These are phyloP conservation scores for Candida sanyaensis DNA, from an alignment of 1,139 yeast species.

Conservation along the genomic window DNA sequence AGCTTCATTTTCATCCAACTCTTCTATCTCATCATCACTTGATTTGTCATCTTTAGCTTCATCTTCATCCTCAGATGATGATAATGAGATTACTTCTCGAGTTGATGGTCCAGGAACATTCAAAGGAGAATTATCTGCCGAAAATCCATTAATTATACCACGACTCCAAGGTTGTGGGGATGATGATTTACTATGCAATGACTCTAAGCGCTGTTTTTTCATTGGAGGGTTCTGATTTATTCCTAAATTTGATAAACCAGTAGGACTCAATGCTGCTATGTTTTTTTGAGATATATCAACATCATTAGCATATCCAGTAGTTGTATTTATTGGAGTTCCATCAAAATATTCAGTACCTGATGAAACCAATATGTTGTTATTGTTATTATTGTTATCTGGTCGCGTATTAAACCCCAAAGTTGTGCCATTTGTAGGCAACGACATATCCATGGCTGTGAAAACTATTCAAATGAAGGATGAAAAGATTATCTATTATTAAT, in stretches of 20 bases:
- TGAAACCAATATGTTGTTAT: not conserved
- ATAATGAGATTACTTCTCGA: not conserved
- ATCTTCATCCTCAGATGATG: not conserved
- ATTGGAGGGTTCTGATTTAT: slow-evolving; percentile 1
- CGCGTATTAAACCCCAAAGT: no score
- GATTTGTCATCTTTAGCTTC: not conserved
- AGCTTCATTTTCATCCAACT: slow-evolving; percentile 29
- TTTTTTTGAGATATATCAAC: not conserved
- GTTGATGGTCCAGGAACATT: not conserved
- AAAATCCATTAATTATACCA: not conserved
- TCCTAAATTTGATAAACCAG: not conserved
- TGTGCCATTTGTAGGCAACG: no score
- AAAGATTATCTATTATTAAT: no score
- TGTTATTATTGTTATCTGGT: not conserved
- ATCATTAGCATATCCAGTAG: not conserved
- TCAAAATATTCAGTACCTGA: not conserved
- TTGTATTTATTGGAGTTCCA: not conserved
- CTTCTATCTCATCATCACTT: slow-evolving; percentile 22
- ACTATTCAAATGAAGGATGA: no score
- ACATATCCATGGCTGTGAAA: no score
- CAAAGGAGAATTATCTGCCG: not conserved
- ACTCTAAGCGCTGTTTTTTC: slow-evolving; percentile 11
- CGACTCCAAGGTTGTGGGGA: not conserved
- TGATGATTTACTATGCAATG: slow-evolving; percentile 4
- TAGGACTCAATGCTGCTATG: not conserved